Base-by-base conservation (phyloP, 176 grass and related monocot genomes). In the Luzula sylvatica region DNA sequence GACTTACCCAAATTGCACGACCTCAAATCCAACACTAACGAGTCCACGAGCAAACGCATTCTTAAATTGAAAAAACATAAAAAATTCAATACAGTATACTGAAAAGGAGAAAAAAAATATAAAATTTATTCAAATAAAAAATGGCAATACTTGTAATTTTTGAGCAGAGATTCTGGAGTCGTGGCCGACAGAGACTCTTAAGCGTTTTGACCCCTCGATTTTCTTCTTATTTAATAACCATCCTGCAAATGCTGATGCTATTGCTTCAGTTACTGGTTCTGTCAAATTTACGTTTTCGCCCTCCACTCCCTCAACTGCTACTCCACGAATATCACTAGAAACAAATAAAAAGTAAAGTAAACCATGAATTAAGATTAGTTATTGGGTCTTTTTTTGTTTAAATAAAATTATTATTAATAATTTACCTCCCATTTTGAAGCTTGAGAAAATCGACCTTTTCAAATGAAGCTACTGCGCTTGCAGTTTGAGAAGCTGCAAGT, bases 131-230 rank as follows among this genome's bases (percentile, higher is more conserved):
- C n/a, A n/a, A n/a, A n/a, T n/a, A n/a, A n/a, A n/a, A n/a, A n/a
- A n/a, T n/a, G n/a, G n/a, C 58, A 16, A 9, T 46, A 95, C 92
- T 80, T 96, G 84, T 71, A 96, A 74, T 52, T 79, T 89, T 53
- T 96, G 55, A 48, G 92, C 84, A 73, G 92, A 96, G 55, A 96
- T 86, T 61, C 81, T 81, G 48, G 92, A 96, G 78, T 96, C 85
- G 45, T 96, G 77, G 43, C 92, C 92, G 60, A 89, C 58, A 20
- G 81, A 96, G 15, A 96, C 75, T 79, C 68, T 96, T 71, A 89
- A 53, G 63, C 55, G 74, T 74, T 79, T 86, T 15, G 79, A 79
- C 32, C 78, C 84, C 75, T 89, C 71, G 38, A 59, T 18, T 73
- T 82, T 74, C 74, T 96, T 96, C 78, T 79, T 89, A 65, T 89